Base-by-base conservation (phyloP, 2,329 filamentous ascomycete genomes). In the Hypomyces rosellus region DNA sequence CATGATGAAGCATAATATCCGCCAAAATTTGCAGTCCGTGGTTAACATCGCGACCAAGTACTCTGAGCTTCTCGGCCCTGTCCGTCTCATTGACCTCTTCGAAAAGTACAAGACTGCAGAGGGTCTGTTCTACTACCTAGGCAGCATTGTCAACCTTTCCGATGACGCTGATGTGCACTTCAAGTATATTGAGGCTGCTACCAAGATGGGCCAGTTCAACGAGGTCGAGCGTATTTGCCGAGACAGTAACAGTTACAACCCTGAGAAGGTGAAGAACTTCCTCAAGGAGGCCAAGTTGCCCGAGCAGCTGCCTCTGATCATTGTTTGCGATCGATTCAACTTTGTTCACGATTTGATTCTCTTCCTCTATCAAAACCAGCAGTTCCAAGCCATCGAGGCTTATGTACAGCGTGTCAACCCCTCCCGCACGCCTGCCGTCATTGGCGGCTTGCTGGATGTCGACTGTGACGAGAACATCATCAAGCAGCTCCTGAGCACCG, bases 191-290 rank as follows among this genome's bases (percentile, higher is more conserved):
- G 92, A 99, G 72, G 90, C 93, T 50, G 93, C 95, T 33, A 96
- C 91, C 20, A 88, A 85, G 65, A 95, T 96, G 82, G 84, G 86
- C 30, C 92, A 99, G 70, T 82, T 96, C 64, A 91, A 89, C 58
- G 93, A 99, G 65, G 93, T 99, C 16, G 92, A 99, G 77, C 88
- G 93, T 49, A 92, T 99, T 63, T 97, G 92, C 74, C 85, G 95
- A 54, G 93, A 99, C 69, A 95, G 86, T 77, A 90, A 87, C 67
- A 79, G 80, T 64, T 92, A 90, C 72, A 92, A 96, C 68, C 80
- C 90, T 0, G 90, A 96, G 70, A 95, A 96, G 77, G 89, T 96
- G 51, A 96, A 96, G 79, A 99, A 99, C 75, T 99, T 97, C 81
- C 76, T 99, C 55, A 99, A 99, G 75, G 95, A 99, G 68, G 92